phyloP scores from a whole-genome alignment of 331 rosid genomes.

The Erythrophleum ivorense region DNA sequence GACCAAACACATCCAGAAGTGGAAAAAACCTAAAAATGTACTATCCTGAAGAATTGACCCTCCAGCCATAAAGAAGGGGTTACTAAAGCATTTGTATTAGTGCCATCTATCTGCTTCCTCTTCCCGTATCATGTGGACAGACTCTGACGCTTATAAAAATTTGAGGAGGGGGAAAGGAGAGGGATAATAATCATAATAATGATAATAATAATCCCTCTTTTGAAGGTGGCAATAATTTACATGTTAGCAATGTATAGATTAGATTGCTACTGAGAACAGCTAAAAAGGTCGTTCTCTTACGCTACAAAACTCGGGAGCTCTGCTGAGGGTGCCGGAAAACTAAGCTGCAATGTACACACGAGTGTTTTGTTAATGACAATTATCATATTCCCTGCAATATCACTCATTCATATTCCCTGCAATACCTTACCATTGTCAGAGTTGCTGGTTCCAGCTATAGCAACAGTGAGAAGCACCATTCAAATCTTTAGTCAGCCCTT shows the following conservation, averaged over 20 bases:
- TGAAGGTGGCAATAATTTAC: constrained; percentile 51
- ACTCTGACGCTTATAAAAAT: not conserved
- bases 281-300: constrained; percentile 46
- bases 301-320: constrained; percentile 75
- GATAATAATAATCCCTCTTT: not conserved
- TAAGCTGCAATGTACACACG: constrained; percentile 66
- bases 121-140: constrained; percentile 12
- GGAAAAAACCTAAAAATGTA: not conserved
- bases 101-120: constrained; percentile 20
- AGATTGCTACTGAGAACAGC: constrained; percentile 49
- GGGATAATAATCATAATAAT: not conserved
- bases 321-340: constrained; percentile 34
- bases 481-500: not conserved
- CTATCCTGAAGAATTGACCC: not conserved
- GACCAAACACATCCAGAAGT: not conserved
- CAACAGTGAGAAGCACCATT: constrained; percentile 37
- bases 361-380: constrained; percentile 30
- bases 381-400: constrained; percentile 25
- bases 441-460: constrained; percentile 36
- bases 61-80: not conserved
- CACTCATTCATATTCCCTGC: constrained; percentile 29
- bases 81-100: not conserved
- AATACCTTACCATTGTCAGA: constrained; percentile 34
- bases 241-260: constrained; percentile 57
- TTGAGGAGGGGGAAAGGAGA: not conserved